Evolutionary conservation across 176 grass and related monocot species (phyloP).

Genomic region (Eleusine indica): DNA sequence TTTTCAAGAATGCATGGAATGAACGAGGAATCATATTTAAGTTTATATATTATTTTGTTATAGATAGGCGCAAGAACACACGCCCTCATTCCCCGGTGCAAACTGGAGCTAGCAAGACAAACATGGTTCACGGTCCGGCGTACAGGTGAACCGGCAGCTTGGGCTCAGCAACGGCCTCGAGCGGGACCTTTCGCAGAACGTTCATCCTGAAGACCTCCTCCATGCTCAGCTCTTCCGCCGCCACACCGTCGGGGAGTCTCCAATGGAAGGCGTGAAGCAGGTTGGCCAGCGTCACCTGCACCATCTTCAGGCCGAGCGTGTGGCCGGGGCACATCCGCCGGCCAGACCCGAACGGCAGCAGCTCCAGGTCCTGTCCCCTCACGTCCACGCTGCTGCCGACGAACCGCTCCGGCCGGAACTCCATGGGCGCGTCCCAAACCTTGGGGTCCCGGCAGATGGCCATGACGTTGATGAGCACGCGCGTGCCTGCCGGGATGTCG

Average conservation of each 20-base stretch:
- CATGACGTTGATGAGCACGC: slow-evolving; percentile 60
- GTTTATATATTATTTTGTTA: too few relatives aligned
- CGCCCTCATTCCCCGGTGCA: too few relatives aligned
- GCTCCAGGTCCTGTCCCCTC: slow-evolving; percentile 61
- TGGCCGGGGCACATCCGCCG: slow-evolving; percentile 76
- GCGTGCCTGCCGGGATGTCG: slow-evolving; percentile 56
- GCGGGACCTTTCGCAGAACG: slow-evolving; percentile 43
- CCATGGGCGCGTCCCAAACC: slow-evolving; percentile 54
- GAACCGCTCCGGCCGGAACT: slow-evolving; percentile 63
- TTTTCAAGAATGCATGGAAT: too few relatives aligned
- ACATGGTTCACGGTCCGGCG: neutral
- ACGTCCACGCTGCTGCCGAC: slow-evolving; percentile 47
- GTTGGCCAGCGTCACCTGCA: slow-evolving; percentile 60
- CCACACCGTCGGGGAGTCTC: slow-evolving; percentile 53
- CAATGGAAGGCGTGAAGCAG: slow-evolving; percentile 65
- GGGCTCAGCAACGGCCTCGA: slow-evolving; percentile 41
- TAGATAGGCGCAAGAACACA: too few relatives aligned
- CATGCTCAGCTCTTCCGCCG: slow-evolving; percentile 54
- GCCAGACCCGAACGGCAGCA: slow-evolving; percentile 62
- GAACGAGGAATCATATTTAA: too few relatives aligned
- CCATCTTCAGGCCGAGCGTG: slow-evolving; percentile 63
- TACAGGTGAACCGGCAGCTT: slow-evolving; percentile 52
- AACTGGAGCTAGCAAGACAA: too few relatives aligned
- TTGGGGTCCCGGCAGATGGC: slow-evolving; percentile 61
- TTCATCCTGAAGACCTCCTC: slow-evolving; percentile 62